Percentiles rank a stretch among this genome's conserved stretches.
phyloP scores from a whole-genome alignment of 2,329 filamentous ascomycete species.

The Penicillium sp. region DNA sequence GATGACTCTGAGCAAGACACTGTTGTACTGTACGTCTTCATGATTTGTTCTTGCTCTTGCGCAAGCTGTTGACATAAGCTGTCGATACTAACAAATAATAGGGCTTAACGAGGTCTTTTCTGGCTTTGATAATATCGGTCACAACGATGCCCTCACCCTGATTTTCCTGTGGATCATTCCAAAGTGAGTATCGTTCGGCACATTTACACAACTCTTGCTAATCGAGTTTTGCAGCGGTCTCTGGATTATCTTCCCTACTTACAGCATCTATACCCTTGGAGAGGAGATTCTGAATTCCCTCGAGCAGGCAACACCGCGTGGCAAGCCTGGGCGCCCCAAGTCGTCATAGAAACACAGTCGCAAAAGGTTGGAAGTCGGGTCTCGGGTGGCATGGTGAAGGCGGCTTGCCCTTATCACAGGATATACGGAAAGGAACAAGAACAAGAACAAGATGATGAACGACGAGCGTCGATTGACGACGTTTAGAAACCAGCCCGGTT shows the following conservation, averaged over 20 bases:
- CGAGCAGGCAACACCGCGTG: slow-evolving; percentile 39
- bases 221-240: slow-evolving; percentile 52
- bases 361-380: too few species aligned
- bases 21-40: slow-evolving; percentile 62
- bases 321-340: slow-evolving; percentile 35
- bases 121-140: slow-evolving; percentile 64
- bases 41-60: not conserved
- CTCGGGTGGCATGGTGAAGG: too few species aligned
- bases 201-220: not conserved
- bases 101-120: slow-evolving; percentile 66
- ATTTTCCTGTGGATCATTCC: slow-evolving; percentile 67
- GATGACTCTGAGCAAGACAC: slow-evolving; percentile 70
- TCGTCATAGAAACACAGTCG: slow-evolving; percentile 23
- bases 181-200: slow-evolving; percentile 57
- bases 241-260: slow-evolving; percentile 67
- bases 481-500: not conserved
- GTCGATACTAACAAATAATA: slow-evolving; percentile 12
- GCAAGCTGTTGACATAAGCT: not conserved
- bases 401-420: too few species aligned
- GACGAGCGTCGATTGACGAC: not conserved
- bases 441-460: not conserved
- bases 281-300: slow-evolving; percentile 65
- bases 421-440: not conserved
- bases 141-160: slow-evolving; percentile 60
- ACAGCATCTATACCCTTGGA: slow-evolving; percentile 65